phyloP scores from a whole-genome alignment of 768 basidiomycete species.

The Hericium rajendrae region DNA sequence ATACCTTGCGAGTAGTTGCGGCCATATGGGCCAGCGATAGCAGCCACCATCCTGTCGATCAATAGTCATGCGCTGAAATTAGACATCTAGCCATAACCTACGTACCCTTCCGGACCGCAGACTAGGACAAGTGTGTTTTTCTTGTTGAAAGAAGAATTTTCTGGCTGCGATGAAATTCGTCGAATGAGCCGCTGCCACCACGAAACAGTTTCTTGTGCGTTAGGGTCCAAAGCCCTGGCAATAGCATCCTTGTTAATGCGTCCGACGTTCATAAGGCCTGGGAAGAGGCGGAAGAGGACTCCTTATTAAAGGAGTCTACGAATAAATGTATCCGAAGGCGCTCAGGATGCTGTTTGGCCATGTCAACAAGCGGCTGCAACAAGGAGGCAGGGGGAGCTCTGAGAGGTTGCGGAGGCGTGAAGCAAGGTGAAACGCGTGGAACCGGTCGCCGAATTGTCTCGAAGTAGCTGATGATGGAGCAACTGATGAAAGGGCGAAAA shows the following conservation, averaged over 20 bases:
- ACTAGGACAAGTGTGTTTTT: constrained; percentile 54
- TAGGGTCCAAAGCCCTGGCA: constrained; percentile 28
- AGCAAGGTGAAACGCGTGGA: constrained; percentile 59
- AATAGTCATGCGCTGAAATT: constrained; percentile 1
- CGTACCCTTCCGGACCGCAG: constrained; percentile 80
- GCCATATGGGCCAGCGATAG: constrained; percentile 70
- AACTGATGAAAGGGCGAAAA: constrained; percentile 82
- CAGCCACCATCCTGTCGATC: constrained; percentile 54
- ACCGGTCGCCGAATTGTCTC: constrained; percentile 5
- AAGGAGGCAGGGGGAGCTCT: constrained; percentile 65
- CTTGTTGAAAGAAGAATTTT: neutral
- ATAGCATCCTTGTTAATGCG: constrained; percentile 46
- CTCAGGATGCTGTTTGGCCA: constrained; percentile 43
- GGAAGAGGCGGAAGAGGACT: constrained; percentile 19
- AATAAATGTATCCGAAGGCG: constrained; percentile 50
- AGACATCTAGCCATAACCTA: constrained; percentile 5
- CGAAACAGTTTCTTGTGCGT: constrained; percentile 10
- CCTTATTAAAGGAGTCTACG: constrained; percentile 34
- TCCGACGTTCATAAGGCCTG: constrained; percentile 24
- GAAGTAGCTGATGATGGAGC: constrained; percentile 43
- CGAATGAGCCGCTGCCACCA: constrained; percentile 25
- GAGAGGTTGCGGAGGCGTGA: constrained; percentile 55
- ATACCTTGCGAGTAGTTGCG: constrained; percentile 67
- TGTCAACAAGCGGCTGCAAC: constrained; percentile 39
- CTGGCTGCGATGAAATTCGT: neutral